Evolutionary conservation across 768 basidiomycete species (phyloP).

Genomic region (Suillus placidus): DNA sequence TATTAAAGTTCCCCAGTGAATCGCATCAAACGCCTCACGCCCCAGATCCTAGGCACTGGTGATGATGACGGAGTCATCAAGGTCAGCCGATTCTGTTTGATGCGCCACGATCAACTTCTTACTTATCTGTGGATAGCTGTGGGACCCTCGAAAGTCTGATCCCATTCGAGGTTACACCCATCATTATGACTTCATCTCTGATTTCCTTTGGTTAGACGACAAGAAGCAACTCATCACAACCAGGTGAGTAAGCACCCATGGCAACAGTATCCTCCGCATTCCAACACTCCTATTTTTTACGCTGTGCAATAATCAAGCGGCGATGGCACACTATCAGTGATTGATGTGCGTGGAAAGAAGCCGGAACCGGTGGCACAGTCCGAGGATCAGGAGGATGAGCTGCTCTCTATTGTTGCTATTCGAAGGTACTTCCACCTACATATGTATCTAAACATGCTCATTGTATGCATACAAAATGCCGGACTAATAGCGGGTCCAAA

Average conservation of each 20-base stretch:
- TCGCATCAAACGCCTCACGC: conserved; percentile 72
- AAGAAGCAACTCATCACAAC: conserved; percentile 86
- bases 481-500: conserved; percentile 63
- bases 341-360: conserved; percentile 87
- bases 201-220: conserved; percentile 84
- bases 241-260: conserved; percentile 54
- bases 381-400: conserved; percentile 95
- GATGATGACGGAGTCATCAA: conserved; percentile 96
- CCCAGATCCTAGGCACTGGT: conserved; percentile 78
- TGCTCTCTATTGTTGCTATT: conserved; percentile 83
- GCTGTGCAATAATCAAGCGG: conserved; percentile 53
- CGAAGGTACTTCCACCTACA: conserved; percentile 58
- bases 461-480: conserved; percentile 1
- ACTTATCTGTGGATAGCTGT: conserved; percentile 56
- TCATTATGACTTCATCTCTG: conserved; percentile 94
- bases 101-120: not conserved
- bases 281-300: conserved; percentile 1
- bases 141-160: conserved; percentile 80
- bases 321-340: conserved; percentile 90
- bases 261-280: not conserved
- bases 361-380: conserved; percentile 79
- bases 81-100: conserved; percentile 42
- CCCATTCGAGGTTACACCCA: conserved; percentile 73
- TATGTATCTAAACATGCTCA: not conserved
- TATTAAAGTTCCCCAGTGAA: conserved; percentile 76